phyloP scores from a whole-genome alignment of 805 yeast genomes.

The Pichia eremophila region DNA sequence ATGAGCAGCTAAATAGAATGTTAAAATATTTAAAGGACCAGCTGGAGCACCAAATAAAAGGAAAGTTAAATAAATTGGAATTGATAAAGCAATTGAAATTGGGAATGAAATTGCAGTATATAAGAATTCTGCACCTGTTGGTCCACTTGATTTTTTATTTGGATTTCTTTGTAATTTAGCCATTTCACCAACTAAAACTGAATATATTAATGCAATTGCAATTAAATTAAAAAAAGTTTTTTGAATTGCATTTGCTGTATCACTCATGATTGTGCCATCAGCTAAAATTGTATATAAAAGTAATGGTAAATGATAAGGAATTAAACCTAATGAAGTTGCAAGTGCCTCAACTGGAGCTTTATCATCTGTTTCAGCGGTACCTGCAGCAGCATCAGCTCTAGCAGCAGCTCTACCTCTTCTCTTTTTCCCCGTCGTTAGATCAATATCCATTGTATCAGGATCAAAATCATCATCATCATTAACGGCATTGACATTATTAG shows the following conservation, averaged over 20 bases:
- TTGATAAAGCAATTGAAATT: conserved; percentile 11
- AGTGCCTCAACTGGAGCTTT: conserved; percentile 1
- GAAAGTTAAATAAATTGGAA: conserved; percentile 24
- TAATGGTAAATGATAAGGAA: conserved; percentile 26
- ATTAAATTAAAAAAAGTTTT: conserved; percentile 8
- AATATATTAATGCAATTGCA: conserved; percentile 6
- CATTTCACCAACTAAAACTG: conserved; percentile 16
- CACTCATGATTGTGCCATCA: conserved; percentile 25
- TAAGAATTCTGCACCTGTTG: conserved; percentile 10
- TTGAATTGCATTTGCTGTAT: conserved; percentile 14
- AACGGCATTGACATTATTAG: no score
- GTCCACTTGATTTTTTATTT: conserved; percentile 9
- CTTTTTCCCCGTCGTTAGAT: conserved; percentile 11
- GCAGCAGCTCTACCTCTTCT: background rate
- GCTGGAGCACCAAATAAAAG: conserved; percentile 18
- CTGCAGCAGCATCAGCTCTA: background rate
- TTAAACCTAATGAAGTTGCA: conserved; percentile 9
- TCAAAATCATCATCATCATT: conserved; percentile 7
- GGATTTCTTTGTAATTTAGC: conserved; percentile 18
- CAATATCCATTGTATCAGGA: conserved; percentile 10
- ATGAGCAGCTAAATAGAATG: conserved; percentile 14
- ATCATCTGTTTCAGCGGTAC: background rate
- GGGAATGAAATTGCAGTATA: conserved; percentile 9
- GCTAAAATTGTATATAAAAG: conserved; percentile 22
- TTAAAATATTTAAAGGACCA: conserved; percentile 9